Evolutionary conservation across 1,139 yeast genomes (phyloP).

Genomic region (Lodderomyces beijingensis): DNA sequence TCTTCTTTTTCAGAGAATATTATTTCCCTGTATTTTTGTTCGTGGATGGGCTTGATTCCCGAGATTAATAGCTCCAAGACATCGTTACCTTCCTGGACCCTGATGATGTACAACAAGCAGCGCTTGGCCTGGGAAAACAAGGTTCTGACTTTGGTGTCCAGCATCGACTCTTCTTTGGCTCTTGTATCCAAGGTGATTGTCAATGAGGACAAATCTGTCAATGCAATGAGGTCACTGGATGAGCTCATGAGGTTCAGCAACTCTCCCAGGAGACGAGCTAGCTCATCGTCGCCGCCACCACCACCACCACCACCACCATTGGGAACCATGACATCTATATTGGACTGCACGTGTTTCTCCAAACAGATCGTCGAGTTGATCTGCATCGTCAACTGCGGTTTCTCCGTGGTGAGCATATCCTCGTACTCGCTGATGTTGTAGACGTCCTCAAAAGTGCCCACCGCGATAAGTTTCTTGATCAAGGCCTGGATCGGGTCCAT

Average conservation of each 20-base stretch:
- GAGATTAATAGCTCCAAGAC: conserved; percentile 70
- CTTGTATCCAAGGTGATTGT: conserved; percentile 48
- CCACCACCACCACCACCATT: conserved; percentile 37
- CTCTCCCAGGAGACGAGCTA: conserved; percentile 37
- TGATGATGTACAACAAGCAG: conserved; percentile 71
- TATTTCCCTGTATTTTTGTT: conserved; percentile 54
- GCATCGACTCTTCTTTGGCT: conserved; percentile 40
- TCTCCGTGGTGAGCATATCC: conserved; percentile 62
- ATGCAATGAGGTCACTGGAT: conserved; percentile 36
- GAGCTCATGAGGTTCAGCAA: conserved; percentile 33
- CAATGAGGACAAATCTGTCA: conserved; percentile 39
- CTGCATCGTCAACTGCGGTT: conserved; percentile 61
- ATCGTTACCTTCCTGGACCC: conserved; percentile 74
- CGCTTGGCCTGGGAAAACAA: conserved; percentile 78
- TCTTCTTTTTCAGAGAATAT: conserved; percentile 44
- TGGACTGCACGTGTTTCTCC: conserved; percentile 53
- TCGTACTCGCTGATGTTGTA: conserved; percentile 65
- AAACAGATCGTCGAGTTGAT: conserved; percentile 62
- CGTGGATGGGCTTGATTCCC: conserved; percentile 67
- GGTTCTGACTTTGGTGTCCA: conserved; percentile 46
- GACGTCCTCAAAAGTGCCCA: conserved; percentile 51
- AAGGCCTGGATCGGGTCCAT: conserved; percentile 43
- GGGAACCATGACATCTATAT: conserved; percentile 44
- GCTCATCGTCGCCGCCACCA: conserved; percentile 52
- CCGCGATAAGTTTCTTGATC: conserved; percentile 47